These are phyloP conservation scores for Colletotrichum incanum DNA, from an alignment of 2,329 filamentous ascomycete genomes.

Conservation along the genomic window DNA sequence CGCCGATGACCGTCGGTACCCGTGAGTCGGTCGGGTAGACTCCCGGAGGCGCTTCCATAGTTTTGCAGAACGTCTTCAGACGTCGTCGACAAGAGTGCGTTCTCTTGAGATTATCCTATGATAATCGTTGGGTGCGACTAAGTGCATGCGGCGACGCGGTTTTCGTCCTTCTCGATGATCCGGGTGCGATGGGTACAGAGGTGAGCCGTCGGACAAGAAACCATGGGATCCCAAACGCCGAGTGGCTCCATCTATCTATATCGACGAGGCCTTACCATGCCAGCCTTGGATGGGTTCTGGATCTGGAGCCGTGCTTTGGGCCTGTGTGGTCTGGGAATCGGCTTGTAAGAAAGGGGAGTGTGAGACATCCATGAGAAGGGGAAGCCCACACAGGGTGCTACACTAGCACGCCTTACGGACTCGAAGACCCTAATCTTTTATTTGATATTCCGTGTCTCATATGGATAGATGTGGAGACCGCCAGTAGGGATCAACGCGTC, in stretches of 20 bases:
- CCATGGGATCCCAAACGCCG: neutral
- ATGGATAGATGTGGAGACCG: constrained; percentile 27
- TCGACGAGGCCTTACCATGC: constrained; percentile 1
- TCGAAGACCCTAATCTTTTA: constrained; percentile 3
- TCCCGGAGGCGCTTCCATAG: constrained; percentile 39
- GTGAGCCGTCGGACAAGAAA: constrained; percentile 9
- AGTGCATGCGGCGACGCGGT: neutral
- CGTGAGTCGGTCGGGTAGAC: constrained; percentile 21
- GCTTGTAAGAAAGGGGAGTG: constrained; percentile 9
- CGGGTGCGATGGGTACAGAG: neutral
- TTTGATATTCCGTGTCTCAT: constrained; percentile 27
- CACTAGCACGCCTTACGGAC: constrained; percentile 18
- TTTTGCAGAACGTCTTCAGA: neutral
- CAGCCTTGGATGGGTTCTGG: neutral
- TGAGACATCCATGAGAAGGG: constrained; percentile 25
- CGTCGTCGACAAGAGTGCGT: neutral
- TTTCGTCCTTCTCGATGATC: neutral
- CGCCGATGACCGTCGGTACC: constrained; percentile 13
- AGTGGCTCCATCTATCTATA: constrained; percentile 21
- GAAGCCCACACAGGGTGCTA: constrained; percentile 19
- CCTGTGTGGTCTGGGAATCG: constrained; percentile 5
- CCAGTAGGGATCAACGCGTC: constrained; percentile 33
- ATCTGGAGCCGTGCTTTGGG: neutral
- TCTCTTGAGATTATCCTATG: no score
- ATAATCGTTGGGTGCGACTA: neutral